Evolutionary conservation across 2,329 filamentous ascomycete species (phyloP), one percentile per base, ranked within the genome.

Genomic region (Rasamsonia emersonii): DNA sequence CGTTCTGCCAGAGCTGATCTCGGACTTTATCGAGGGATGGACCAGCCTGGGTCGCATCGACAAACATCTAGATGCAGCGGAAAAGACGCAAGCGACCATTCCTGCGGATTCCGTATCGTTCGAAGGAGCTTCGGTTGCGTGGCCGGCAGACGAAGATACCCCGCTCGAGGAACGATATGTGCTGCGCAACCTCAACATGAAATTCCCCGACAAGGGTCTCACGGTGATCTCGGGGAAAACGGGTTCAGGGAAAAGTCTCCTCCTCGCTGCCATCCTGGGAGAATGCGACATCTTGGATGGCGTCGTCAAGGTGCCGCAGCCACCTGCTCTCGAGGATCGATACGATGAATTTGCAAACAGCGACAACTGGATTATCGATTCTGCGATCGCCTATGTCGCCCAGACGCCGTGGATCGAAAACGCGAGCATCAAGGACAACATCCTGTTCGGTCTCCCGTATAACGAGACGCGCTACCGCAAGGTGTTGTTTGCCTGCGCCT

Each of bases 391-490:
- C 0, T 89, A 79, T 44, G 80, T 88, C 19, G 75, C 79, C 1
- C 82, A 88, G 50, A 85, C 82, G 5, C 83, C 84, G 0, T 91
- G 83, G 84, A 83, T 91, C 29, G 83, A 89, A 49, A 89, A 88
- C 45, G 81, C 79, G 1, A 82, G 76, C 4, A 77, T 93, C 39
- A 76, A 72, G 35, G 77, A 86, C 26, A 93, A 91, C 44, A 81
- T 91, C 30, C 55, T 85, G 0, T 91, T 89, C 40, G 82, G 82
- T 0, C 62, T 88, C 2, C 82, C 82, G 0, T 72, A 70, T 18
- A 73, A 86, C 33, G 63, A 77, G 36, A 62, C 69, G n/a, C 73
- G 85, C 23, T 91, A 89, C 50, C 61, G 67, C 1, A 74, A 77
- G 44, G 83, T 85, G 0, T 56, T 88, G 5, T 68, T 75, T 20